Evolutionary conservation across 176 grass and related monocot species (phyloP).

Genomic region (Eleusine coracana): DNA sequence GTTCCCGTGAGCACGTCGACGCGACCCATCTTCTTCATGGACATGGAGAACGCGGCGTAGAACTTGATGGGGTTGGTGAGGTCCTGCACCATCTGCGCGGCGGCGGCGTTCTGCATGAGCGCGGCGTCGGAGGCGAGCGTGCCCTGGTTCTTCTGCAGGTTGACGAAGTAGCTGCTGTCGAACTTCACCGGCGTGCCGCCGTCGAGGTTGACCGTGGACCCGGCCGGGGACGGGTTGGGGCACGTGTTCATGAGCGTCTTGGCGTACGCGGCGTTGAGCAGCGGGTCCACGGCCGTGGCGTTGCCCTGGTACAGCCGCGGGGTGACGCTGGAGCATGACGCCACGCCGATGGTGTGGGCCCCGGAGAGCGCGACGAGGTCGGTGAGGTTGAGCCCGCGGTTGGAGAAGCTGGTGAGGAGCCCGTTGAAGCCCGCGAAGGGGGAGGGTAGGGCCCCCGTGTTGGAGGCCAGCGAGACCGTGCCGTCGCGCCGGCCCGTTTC

Average conservation of each 20-base stretch:
- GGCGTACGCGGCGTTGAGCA: slow-evolving; percentile 55
- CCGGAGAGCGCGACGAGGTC: slow-evolving; percentile 58
- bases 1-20: slow-evolving; percentile 53
- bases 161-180: slow-evolving; percentile 48
- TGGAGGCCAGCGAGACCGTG: slow-evolving; percentile 30
- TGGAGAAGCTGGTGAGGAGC: slow-evolving; percentile 35
- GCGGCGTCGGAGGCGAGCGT: slow-evolving; percentile 62
- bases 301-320: slow-evolving; percentile 53
- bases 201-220: slow-evolving; percentile 38
- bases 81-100: slow-evolving; percentile 38
- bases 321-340: slow-evolving; percentile 54
- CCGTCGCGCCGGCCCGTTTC: slow-evolving; percentile 60
- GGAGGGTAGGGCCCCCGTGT: slow-evolving; percentile 42
- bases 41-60: slow-evolving; percentile 53
- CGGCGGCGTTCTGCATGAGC: slow-evolving; percentile 48
- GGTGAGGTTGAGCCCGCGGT: slow-evolving; percentile 45
- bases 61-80: slow-evolving; percentile 49
- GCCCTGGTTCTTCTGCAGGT: slow-evolving; percentile 41
- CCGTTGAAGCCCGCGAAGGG: slow-evolving; percentile 21
- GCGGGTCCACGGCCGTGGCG: slow-evolving; percentile 44
- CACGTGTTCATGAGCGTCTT: slow-evolving; percentile 43
- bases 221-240: slow-evolving; percentile 14
- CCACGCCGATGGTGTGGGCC: slow-evolving; percentile 65
- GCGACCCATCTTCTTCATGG: slow-evolving; percentile 69
- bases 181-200: slow-evolving; percentile 41